These are phyloP conservation scores for Ramularia endophylla DNA, from an alignment of 2,329 filamentous ascomycete genomes.

Conservation along the genomic window DNA sequence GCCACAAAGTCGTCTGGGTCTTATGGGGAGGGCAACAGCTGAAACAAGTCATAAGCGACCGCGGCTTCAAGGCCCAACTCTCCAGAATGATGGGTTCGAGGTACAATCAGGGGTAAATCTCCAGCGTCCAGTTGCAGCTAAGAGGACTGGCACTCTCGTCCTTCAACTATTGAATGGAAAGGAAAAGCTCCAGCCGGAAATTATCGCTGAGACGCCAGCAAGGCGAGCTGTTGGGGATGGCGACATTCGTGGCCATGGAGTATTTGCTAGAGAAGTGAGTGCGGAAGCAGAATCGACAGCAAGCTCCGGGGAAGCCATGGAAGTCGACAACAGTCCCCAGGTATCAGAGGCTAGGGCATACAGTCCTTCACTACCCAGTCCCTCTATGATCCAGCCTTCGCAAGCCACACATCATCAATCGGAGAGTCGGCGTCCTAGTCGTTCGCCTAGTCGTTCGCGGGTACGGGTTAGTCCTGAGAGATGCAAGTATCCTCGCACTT, in stretches of 20 bases:
- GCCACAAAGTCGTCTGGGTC: too few relatives aligned
- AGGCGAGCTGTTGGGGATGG: neutral
- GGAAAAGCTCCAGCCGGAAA: neutral
- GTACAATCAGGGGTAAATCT: conserved; percentile 25
- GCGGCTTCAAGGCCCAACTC: neutral
- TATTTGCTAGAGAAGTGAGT: too few relatives aligned
- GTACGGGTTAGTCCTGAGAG: too few relatives aligned
- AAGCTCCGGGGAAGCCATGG: too few relatives aligned
- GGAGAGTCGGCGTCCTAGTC: too few relatives aligned
- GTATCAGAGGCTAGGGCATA: neutral
- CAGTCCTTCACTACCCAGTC: neutral
- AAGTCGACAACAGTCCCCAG: neutral
- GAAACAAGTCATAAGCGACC: neutral
- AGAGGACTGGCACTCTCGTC: conserved; percentile 1
- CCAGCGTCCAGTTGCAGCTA: conserved; percentile 13
- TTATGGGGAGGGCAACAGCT: neutral
- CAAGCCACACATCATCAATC: too few relatives aligned
- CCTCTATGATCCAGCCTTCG: too few relatives aligned
- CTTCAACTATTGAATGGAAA: conserved; percentile 2
- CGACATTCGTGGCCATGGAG: too few relatives aligned
- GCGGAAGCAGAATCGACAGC: too few relatives aligned
- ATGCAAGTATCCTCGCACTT: too few relatives aligned
- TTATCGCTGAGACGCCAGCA: neutral
- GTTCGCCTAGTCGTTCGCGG: too few relatives aligned
- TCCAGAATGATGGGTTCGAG: conserved; percentile 19